Evolutionary conservation across 805 yeast species (phyloP).

Genomic region (Clavispora asparagi): DNA sequence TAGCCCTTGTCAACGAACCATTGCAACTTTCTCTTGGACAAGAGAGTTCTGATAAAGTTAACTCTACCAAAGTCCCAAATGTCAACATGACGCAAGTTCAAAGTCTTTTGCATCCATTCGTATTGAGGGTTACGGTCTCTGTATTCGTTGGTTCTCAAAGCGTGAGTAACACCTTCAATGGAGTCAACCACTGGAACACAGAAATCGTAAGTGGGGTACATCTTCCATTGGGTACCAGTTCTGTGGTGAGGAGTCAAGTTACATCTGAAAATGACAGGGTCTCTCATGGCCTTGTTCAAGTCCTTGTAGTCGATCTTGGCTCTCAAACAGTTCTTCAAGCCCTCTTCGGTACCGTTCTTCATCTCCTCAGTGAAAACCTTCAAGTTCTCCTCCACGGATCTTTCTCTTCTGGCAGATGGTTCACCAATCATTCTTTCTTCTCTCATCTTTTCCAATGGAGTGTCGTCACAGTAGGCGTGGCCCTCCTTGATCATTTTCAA

Average conservation of each 20-base stretch:
- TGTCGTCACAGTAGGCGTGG: slow-evolving; percentile 96
- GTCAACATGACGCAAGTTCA: slow-evolving; percentile 84
- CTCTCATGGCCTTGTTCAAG: slow-evolving; percentile 91
- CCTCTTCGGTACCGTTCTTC: slow-evolving; percentile 91
- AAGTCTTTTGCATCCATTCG: slow-evolving; percentile 86
- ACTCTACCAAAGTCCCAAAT: slow-evolving; percentile 98
- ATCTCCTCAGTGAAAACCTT: slow-evolving; percentile 82
- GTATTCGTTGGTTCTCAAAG: slow-evolving; percentile 96
- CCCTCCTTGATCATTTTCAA: slow-evolving; percentile 88
- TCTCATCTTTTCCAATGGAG: slow-evolving; percentile 92
- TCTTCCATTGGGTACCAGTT: slow-evolving; percentile 89
- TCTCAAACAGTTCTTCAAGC: slow-evolving; percentile 87
- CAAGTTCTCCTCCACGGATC: slow-evolving; percentile 89
- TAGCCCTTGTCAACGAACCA: slow-evolving; percentile 94
- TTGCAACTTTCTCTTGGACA: slow-evolving; percentile 96
- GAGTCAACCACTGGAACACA: slow-evolving; percentile 97
- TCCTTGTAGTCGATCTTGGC: slow-evolving; percentile 94
- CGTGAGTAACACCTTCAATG: slow-evolving; percentile 95
- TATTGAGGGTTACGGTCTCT: slow-evolving; percentile 98
- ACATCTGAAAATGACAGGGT: slow-evolving; percentile 97
- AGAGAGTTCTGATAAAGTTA: slow-evolving; percentile 90
- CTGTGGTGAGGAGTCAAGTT: slow-evolving; percentile 97
- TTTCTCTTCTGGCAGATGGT: slow-evolving; percentile 85
- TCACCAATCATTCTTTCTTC: slow-evolving; percentile 98
- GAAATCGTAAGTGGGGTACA: slow-evolving; percentile 98